These are phyloP conservation scores for Shiraia bambusicola DNA, from an alignment of 2,329 filamentous ascomycete genomes.

Conservation along the genomic window DNA sequence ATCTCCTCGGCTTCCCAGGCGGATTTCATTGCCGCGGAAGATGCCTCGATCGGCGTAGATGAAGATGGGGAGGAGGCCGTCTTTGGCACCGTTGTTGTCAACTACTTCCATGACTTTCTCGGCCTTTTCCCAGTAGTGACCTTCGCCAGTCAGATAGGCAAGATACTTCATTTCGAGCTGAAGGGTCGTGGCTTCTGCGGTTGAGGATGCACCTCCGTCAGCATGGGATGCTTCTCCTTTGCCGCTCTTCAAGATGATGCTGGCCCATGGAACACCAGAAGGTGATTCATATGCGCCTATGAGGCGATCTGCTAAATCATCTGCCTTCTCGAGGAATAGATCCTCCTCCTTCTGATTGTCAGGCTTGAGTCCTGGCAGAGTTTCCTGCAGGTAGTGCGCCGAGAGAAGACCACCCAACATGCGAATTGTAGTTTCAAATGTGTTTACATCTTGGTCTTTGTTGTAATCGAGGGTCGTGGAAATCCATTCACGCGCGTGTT, in stretches of 20 bases:
- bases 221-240: conserved; percentile 78
- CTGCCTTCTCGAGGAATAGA: conserved; percentile 92
- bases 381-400: conserved; percentile 89
- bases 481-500: conserved; percentile 87
- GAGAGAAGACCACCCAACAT: conserved; percentile 93
- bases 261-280: conserved; percentile 86
- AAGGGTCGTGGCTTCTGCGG: conserved; percentile 86
- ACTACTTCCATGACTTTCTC: conserved; percentile 92
- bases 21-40: conserved; percentile 83
- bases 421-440: conserved; percentile 95
- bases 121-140: conserved; percentile 85
- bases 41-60: conserved; percentile 76
- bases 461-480: conserved; percentile 78
- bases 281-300: conserved; percentile 83
- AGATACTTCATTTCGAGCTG: conserved; percentile 98
- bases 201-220: conserved; percentile 86
- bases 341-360: conserved; percentile 77
- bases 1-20: conserved; percentile 89
- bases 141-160: conserved; percentile 89
- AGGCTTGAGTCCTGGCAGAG: conserved; percentile 77
- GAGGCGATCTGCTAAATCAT: conserved; percentile 85
- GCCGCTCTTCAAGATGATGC: conserved; percentile 78
- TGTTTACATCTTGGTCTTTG: conserved; percentile 93
- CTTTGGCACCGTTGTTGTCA: conserved; percentile 75
- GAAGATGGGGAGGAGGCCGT: conserved; percentile 89